phyloP scores from a whole-genome alignment of 805 yeast genomes.

The Teunomyces kruisii region DNA sequence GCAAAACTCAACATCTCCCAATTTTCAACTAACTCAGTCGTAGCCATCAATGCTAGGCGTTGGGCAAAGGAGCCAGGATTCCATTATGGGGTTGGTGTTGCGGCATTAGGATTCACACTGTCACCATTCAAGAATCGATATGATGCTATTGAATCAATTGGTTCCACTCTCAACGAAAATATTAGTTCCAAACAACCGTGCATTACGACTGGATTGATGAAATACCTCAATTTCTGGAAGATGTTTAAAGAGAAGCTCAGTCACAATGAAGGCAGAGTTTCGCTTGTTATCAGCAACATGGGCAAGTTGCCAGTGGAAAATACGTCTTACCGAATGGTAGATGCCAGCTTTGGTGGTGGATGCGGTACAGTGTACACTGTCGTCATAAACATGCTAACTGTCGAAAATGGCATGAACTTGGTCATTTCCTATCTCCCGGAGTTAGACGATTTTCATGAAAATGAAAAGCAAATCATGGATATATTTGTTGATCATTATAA shows the following conservation, averaged over 20 bases:
- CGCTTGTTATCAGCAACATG: slow-evolving; percentile 11
- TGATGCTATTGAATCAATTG: slow-evolving; percentile 5
- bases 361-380: slow-evolving; percentile 9
- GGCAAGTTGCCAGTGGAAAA: slow-evolving; percentile 7
- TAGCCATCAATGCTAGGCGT: slow-evolving; percentile 11
- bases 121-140: not conserved
- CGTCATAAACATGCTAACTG: slow-evolving; percentile 11
- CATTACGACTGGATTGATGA: slow-evolving; percentile 4
- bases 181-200: slow-evolving; percentile 5
- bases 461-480: slow-evolving; percentile 8
- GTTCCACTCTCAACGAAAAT: not conserved
- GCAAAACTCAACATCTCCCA: slow-evolving; percentile 2
- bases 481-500: slow-evolving; percentile 4
- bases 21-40: slow-evolving; percentile 7
- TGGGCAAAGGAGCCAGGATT: slow-evolving; percentile 3
- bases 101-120: not conserved
- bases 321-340: slow-evolving; percentile 1
- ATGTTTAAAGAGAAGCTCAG: slow-evolving; percentile 1
- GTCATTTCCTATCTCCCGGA: slow-evolving; percentile 9
- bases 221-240: slow-evolving; percentile 6
- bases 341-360: slow-evolving; percentile 11
- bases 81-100: slow-evolving; percentile 5
- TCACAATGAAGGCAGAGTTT: slow-evolving; percentile 3
- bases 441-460: slow-evolving; percentile 5
- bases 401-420: slow-evolving; percentile 9